Evolutionary conservation across 2,329 filamentous ascomycete species (phyloP), one percentile per base, ranked within the genome.

Genomic region (Chrysosphaeria jannelii): DNA sequence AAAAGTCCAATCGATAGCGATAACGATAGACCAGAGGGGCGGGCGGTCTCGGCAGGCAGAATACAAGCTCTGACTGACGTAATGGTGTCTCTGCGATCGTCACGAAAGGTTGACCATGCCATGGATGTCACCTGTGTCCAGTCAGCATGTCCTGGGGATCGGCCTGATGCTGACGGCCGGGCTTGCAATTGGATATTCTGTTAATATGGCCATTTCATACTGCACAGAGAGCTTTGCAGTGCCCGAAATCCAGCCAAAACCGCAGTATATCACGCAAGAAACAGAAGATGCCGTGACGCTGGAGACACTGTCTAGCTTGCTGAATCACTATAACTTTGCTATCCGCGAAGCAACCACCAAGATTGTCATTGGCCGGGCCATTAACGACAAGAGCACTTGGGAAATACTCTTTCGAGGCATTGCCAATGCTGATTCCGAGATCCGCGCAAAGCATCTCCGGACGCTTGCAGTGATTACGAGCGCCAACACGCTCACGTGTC

Each of bases 251-350:
- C 8, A 14, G 28, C 62, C 62, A 17, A 66, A 68, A 38, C 59
- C 68, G 23, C 59, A 67, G 33, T 71, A 72, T 38, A 70, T 75
- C 31, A 70, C 63, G 9, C 65, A 76, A 39, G 62, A 69, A 13
- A 72, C 67, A 3, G 69, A 78, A 36, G 68, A 76, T 36, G 57
- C 67, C 3, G 48, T 78, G 20, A 57, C 63, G 27, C 37, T 63
- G 8, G 50, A 54, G 20, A 78, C 71, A 0, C 48, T 79, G 7
- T 50, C 63, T 24, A 68, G 61, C 31, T 51, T 79, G 4, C 47
- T 71, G 8, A 50, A 56, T 24, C 70, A 70, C 39, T 68, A 68
- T 29, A 81, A 66, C 40, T 66, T 60, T 35, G 57, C 68, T 11
- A 68, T 79, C 30, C 53, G 65, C 31, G 65, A 72, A 29, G 66